These are phyloP conservation scores for Chrysoporthe deuterocubensis DNA, from an alignment of 2,329 filamentous ascomycete genomes.

Conservation along the genomic window DNA sequence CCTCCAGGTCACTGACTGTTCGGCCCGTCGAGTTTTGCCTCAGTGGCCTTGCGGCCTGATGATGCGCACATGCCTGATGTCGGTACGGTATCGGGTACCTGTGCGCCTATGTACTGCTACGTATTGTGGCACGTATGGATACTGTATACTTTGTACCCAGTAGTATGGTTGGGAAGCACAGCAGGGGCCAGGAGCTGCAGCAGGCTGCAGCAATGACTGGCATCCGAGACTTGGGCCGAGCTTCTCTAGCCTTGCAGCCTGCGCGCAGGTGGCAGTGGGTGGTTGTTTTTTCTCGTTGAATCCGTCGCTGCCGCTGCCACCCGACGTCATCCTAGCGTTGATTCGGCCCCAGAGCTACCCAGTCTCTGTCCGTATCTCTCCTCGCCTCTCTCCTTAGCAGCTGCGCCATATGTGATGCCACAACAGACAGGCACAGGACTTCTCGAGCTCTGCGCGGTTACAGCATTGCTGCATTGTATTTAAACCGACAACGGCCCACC, in stretches of 20 bases:
- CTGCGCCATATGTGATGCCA: constrained; percentile 9
- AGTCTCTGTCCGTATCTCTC: not conserved
- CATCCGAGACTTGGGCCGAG: not conserved
- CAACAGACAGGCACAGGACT: constrained; percentile 4
- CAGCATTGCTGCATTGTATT: constrained; percentile 11
- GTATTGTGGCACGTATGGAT: not conserved
- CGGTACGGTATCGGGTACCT: constrained; percentile 2
- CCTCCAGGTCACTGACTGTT: not conserved
- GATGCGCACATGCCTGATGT: constrained; percentile 2
- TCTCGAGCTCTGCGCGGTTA: not conserved
- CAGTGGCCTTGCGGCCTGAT: constrained; percentile 10
- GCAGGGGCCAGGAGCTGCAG: not conserved
- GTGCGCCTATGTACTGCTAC: not conserved
- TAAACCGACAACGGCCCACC: not conserved
- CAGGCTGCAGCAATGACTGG: constrained; percentile 9
- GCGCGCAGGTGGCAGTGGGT: not conserved
- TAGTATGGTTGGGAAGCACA: not conserved
- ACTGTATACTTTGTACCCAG: no score
- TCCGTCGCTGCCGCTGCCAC: constrained; percentile 22
- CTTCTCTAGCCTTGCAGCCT: not conserved
- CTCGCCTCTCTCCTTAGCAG: constrained; percentile 13
- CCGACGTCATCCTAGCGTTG: constrained; percentile 26
- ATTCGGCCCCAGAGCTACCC: constrained; percentile 15
- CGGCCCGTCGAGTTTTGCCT: not conserved
- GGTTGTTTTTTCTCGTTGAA: constrained; percentile 19